Evolutionary conservation across 169 alveolate species (phyloP), one percentile per base, ranked within the genome.

Genomic region (Plasmodium adleri): DNA sequence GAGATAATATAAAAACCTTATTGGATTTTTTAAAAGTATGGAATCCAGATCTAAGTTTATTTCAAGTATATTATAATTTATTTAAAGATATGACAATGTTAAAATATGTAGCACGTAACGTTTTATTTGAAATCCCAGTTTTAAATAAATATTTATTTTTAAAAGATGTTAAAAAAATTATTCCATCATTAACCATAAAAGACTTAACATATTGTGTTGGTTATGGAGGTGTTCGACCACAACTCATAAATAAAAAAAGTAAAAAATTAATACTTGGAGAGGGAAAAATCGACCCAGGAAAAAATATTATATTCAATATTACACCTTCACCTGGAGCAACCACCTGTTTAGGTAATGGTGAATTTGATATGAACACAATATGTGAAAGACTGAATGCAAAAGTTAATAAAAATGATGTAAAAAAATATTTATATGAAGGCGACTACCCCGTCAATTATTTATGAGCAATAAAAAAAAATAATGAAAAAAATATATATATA

Each of bases 241-340:
- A 95, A 87, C 96, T 95, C 49, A 94, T 95, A 49, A 96, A 95
- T 52, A 95, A 95, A 60, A 72, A 66, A 15, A 83, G 91, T 47
- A 88, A 88, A 72, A 95, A 95, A 47, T 96, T 95, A 68, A 87
- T 95, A 26, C 88, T 94, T 20, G 97, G 97, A n/a, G 96, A 95
- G 73, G 95, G 96, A 47, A 95, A 95, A 76, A 94, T 95, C 12
- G 83, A 87, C 20, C 43, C 95, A 64, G 95, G 96, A 15, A 93
- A 93, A 22, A 95, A 95, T 17, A 91, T 94, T 56, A 95, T 95
- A 3, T 95, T 95, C 91, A 95, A 95, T 76, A 92, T 95, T 39
- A 94, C 97, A 0, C 96, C 97, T 28, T 95, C 97, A 10, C 97
- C 97, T 2, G 97, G 97, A 4, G 97, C 97, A 50, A 95, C 97